These are phyloP conservation scores for Polygonum aviculare DNA, from an alignment of 148 eudicot species.

Conservation along the genomic window DNA sequence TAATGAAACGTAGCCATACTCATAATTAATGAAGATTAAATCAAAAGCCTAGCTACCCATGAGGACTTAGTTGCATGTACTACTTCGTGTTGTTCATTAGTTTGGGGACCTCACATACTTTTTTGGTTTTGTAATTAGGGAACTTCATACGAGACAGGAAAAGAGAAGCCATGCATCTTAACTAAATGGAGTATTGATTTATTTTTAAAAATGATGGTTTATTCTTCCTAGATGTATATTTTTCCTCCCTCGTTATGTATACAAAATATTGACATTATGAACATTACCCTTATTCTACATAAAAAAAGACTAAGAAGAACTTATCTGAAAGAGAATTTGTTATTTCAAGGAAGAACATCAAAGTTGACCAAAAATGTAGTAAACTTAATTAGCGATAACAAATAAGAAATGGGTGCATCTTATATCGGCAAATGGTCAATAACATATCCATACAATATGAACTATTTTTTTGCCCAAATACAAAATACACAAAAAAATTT, in stretches of 20 bases:
- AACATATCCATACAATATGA: too few species aligned
- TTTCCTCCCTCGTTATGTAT: not conserved
- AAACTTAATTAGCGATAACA: too few species aligned
- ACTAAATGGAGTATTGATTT: not conserved
- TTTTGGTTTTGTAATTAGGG: not conserved
- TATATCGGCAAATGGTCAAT: too few species aligned
- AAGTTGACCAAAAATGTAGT: too few species aligned
- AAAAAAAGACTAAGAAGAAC: too few species aligned
- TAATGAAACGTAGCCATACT: not conserved
- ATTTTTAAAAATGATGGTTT: not conserved
- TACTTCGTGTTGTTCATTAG: not conserved
- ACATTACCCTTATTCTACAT: too few species aligned
- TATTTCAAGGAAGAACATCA: too few species aligned
- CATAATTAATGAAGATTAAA: not conserved
- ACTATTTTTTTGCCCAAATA: too few species aligned
- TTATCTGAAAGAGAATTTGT: too few species aligned
- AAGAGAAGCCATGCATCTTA: not conserved
- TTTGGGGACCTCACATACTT: conserved; percentile 2
- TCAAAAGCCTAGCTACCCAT: not conserved
- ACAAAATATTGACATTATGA: not conserved
- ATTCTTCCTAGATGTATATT: not conserved
- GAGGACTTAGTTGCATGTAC: not conserved
- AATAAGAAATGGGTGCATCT: too few species aligned
- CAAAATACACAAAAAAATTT: too few species aligned
- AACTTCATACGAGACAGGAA: not conserved